Conservation (phyloP, 1,284 basidiomycete genomes). For the Blastosporella zonata region DNA sequence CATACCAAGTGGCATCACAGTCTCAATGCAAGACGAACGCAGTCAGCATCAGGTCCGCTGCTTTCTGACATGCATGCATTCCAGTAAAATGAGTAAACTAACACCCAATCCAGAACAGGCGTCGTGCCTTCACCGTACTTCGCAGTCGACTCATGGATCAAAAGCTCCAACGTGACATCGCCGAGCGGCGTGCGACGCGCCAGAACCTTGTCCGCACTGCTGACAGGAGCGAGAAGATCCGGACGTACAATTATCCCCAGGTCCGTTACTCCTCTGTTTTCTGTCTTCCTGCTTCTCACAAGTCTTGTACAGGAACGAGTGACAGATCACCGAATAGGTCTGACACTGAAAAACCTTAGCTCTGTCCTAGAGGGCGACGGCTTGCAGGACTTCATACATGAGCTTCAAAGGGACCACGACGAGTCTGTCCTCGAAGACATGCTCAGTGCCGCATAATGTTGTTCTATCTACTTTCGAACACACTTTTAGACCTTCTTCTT, state of each 20-base stretch:
- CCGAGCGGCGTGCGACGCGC: constrained; percentile 66
- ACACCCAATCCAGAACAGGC: constrained; percentile 63
- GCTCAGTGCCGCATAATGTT: constrained; percentile 12
- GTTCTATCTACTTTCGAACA: neutral
- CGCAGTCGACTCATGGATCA: constrained; percentile 79
- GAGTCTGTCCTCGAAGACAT: constrained; percentile 69
- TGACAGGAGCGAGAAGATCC: constrained; percentile 87
- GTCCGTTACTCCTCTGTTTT: constrained; percentile 36
- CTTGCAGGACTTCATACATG: constrained; percentile 61
- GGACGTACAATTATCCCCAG: constrained; percentile 92
- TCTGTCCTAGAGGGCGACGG: constrained; percentile 80
- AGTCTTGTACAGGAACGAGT: constrained; percentile 66
- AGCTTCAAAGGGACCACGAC: constrained; percentile 62
- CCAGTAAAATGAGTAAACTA: neutral
- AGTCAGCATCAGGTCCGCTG: constrained; percentile 84
- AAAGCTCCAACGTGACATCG: constrained; percentile 69
- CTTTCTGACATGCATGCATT: neutral
- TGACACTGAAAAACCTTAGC: constrained; percentile 72
- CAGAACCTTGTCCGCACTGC: constrained; percentile 74
- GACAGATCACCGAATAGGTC: constrained; percentile 86
- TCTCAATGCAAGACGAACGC: constrained; percentile 98
- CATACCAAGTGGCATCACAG: constrained; percentile 88
- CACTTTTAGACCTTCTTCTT: neutral
- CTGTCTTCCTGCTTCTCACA: neutral
- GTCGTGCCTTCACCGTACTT: constrained; percentile 86